A percentile compares a stretch with the other conserved stretches of the same genome.
These are phyloP conservation scores for Phaeosphaeria sp. DNA, from an alignment of 2,329 filamentous ascomycete genomes.

Conservation along the genomic window DNA sequence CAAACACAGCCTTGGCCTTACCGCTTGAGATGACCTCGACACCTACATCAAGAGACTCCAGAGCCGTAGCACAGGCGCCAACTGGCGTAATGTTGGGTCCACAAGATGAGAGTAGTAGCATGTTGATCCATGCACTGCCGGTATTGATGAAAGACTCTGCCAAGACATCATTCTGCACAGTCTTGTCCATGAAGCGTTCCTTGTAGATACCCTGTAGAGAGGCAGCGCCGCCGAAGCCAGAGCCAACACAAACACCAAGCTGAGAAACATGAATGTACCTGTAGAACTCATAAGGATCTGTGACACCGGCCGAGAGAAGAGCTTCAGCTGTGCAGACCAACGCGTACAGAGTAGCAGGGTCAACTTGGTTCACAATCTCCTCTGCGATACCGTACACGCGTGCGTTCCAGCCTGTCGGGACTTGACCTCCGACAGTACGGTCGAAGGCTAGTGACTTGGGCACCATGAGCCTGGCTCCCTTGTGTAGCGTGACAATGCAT, in stretches of 20 bases:
- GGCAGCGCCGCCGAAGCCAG: slow-evolving; percentile 92
- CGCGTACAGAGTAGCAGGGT: slow-evolving; percentile 93
- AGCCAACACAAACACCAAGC: slow-evolving; percentile 97
- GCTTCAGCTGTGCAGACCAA: slow-evolving; percentile 93
- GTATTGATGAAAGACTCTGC: slow-evolving; percentile 99
- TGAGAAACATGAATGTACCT: slow-evolving; percentile 98
- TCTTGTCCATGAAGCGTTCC: slow-evolving; percentile 94
- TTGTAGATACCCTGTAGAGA: slow-evolving; percentile 98
- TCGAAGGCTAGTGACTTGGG: slow-evolving; percentile 98
- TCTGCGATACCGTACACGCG: slow-evolving; percentile 96
- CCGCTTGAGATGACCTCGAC: slow-evolving; percentile 98
- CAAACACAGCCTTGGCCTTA: slow-evolving; percentile 95
- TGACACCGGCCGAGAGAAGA: slow-evolving; percentile 90
- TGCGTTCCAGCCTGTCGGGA: slow-evolving; percentile 96
- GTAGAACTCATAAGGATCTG: slow-evolving; percentile 99
- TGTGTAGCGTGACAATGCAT: slow-evolving; percentile 91
- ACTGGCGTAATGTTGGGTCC: slow-evolving; percentile 98
- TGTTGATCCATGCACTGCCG: slow-evolving; percentile 99
- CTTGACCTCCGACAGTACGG: slow-evolving; percentile 93
- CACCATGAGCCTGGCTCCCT: slow-evolving; percentile 92
- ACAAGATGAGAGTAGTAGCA: slow-evolving; percentile 95
- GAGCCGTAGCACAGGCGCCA: slow-evolving; percentile 94
- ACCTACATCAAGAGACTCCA: slow-evolving; percentile 96
- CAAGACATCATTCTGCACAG: slow-evolving; percentile 96
- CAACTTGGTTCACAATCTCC: slow-evolving; percentile 96